Base-by-base conservation (phyloP, 2,329 filamentous ascomycete species). In the Cadophora gregata region DNA sequence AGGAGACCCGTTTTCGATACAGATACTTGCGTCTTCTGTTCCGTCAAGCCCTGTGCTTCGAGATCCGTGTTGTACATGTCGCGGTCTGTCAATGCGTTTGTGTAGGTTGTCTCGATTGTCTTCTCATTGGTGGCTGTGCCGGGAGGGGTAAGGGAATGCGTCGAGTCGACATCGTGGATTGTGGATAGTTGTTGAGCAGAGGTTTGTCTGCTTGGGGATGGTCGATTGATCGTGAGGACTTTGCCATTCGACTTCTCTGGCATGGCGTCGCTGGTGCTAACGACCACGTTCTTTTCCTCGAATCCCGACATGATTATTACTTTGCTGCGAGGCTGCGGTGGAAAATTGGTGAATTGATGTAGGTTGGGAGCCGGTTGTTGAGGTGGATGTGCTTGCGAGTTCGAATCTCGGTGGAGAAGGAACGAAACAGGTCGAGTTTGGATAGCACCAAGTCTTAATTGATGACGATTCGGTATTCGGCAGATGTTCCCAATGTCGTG, bases 141-240 rank as follows among this genome's bases (percentile, higher is more conserved):
- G 19, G 67, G 67, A 61, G 69, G 69, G 25, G 67, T 69, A 12
- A 70, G 21, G 61, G 66, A 63, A 38, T 66, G 67, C 19, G 62
- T 60, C 14, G 69, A 70, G 61, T 70, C 69, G 51, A 69, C 63
- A 62, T 70, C 69, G 51, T 67, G 59, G 42, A 70, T 69, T 21
- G 69, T 70, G 7, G 69, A 65, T 21, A 70, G 42, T 47, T 53
- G 48, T 33, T 63, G 64, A 31, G 56, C 55, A 21, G 63, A 59
- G 21, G 36, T 14, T 21, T 63, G 64, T 21, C 69, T 63, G 36
- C 64, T 59, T 31, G 67, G 59, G 14, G 59, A 33, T 33, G 69
- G 67, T 14, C 64, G 64, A 27, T 50, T 64, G 50, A 70, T 67
- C 24, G 69, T 69, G 38, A 70, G 63, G 66, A 66, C 62, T 31